phyloP scores from a whole-genome alignment of 2,329 filamentous ascomycete genomes.

The Colletotrichum navitas region DNA sequence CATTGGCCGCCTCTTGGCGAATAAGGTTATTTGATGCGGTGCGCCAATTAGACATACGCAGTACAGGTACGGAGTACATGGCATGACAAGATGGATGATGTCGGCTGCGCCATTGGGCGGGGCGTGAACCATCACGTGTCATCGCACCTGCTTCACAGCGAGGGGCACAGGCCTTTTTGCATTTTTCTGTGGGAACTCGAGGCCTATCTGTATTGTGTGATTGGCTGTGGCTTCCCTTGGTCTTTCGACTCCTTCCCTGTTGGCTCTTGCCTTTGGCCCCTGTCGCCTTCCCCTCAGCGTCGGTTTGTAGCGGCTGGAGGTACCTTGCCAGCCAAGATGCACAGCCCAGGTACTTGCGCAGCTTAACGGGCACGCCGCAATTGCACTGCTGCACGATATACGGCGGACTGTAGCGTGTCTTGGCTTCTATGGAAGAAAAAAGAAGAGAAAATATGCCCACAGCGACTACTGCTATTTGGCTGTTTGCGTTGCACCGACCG shows the following conservation, averaged over 20 bases:
- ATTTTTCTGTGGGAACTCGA: not conserved
- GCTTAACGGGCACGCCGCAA: constrained; percentile 32
- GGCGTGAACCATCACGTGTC: constrained; percentile 19
- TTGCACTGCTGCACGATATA: not conserved
- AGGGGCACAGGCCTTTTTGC: constrained; percentile 4
- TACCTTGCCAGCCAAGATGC: constrained; percentile 32
- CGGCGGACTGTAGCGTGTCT: constrained; percentile 20
- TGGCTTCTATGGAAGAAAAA: constrained; percentile 25
- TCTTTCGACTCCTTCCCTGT: constrained; percentile 1
- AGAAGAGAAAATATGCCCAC: not conserved
- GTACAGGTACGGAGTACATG: no score
- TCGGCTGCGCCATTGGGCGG: constrained; percentile 22
- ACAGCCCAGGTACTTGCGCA: constrained; percentile 37
- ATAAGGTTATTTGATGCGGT: constrained; percentile 37
- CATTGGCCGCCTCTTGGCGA: constrained; percentile 22
- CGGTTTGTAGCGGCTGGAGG: constrained; percentile 20
- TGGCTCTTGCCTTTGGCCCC: constrained; percentile 3
- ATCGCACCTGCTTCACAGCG: not conserved
- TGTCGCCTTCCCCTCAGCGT: not conserved
- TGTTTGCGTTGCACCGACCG: constrained; percentile 32
- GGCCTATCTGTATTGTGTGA: constrained; percentile 25
- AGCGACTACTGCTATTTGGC: constrained; percentile 19
- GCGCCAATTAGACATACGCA: constrained; percentile 19
- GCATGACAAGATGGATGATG: not conserved
- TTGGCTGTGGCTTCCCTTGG: not conserved